phyloP scores from a whole-genome alignment of 306 rosid species.

The Vicia villosa region DNA sequence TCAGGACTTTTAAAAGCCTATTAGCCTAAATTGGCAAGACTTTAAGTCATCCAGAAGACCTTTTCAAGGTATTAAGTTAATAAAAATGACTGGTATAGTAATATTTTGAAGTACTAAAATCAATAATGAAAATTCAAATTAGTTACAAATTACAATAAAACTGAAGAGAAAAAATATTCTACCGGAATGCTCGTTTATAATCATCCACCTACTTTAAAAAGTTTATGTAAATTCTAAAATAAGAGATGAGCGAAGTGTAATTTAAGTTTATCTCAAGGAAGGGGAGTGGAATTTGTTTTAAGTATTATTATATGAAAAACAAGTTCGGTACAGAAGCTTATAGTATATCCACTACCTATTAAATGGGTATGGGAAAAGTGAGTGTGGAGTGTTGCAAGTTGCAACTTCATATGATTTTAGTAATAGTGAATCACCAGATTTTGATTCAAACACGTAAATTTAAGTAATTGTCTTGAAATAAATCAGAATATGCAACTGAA shows the following conservation, averaged over 20 bases:
- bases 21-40: too few relatives aligned
- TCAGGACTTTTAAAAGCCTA: neutral
- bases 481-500: constrained; percentile 33
- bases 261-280: neutral
- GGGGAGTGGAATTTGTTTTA: neutral
- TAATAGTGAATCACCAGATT: neutral
- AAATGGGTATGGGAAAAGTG: neutral
- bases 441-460: constrained; percentile 14
- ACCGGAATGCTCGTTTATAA: too few relatives aligned
- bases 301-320: neutral
- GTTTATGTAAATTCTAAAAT: neutral
- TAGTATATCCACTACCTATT: constrained; percentile 1
- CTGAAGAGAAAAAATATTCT: too few relatives aligned
- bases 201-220: too few relatives aligned
- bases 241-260: neutral
- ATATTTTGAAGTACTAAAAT: too few relatives aligned
- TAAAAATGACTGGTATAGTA: too few relatives aligned
- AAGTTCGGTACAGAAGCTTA: constrained; percentile 10
- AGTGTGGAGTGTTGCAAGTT: neutral
- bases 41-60: too few relatives aligned
- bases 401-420: neutral
- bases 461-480: constrained; percentile 23
- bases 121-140: too few relatives aligned
- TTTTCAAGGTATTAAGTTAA: too few relatives aligned
- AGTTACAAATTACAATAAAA: too few relatives aligned